Evolutionary conservation across 2,329 filamentous ascomycete genomes (phyloP), one percentile per base, ranked within the genome.

Genomic region (Colletotrichum tamarilloi): DNA sequence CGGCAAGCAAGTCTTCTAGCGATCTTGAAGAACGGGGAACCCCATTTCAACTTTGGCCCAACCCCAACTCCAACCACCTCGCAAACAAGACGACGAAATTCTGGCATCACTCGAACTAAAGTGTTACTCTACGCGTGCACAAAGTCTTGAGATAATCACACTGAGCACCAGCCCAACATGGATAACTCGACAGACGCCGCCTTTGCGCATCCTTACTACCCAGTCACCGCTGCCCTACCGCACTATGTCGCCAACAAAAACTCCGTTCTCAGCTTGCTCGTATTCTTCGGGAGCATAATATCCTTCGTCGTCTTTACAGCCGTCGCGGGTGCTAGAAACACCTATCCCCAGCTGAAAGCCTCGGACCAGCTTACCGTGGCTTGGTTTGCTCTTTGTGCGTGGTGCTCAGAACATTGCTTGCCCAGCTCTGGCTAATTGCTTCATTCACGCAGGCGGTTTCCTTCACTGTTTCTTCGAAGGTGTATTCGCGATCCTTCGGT

Each of bases 391-490:
- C 75, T 90, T 57, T 90, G 89, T 90, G 77, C 78, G 87, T 81
- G 16, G 42, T 11, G 38, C 8, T 46, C 24, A 16, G 19, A 30
- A 16, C 16, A 3, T 24, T 4, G 32, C 42, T 7, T 46, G 2
- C 28, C 55, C 58, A 6, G 14, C 35, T 67, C 60, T 65, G 35
- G 59, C 75, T 77, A 26, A 78, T 63, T 58, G n/a, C 3, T 12
- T 30, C 12, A 49, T 65, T 5, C n/a, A 24, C 62, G 2, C 64
- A 92, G 90, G 89, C 77, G 91, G 90, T 2, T 90, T 88, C 76
- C 86, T 97, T 49, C 95, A 98, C 83, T 87, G 93, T 68, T 92
- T 93, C 79, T 97, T 97, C 81, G 95, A 97, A 85, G 94, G 93
- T 90, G 76, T 74, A 80, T 57, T 14, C 55, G 71, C 24, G 24